These are phyloP conservation scores for Yueomyces sp. DNA, from an alignment of 805 yeast species.

Conservation along the genomic window DNA sequence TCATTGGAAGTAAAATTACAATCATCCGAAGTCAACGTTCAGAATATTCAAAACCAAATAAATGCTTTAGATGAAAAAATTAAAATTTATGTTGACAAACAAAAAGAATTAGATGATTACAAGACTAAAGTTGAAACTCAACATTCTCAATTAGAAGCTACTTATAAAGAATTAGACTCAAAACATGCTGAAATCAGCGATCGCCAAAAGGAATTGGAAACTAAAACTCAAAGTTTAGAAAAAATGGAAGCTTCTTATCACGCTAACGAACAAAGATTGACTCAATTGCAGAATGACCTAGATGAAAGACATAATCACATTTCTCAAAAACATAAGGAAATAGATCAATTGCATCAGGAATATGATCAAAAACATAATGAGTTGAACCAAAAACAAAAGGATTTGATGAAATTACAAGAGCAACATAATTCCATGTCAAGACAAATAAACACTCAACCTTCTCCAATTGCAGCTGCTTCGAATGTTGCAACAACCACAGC, in stretches of 20 bases:
- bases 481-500: neutral
- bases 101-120: conserved; percentile 26
- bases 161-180: conserved; percentile 23
- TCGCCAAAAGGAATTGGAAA: conserved; percentile 24
- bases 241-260: conserved; percentile 25
- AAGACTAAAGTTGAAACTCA: conserved; percentile 27
- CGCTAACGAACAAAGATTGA: conserved; percentile 26
- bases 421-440: too few species aligned
- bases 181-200: conserved; percentile 24
- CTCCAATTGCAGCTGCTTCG: neutral
- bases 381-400: conserved; percentile 22
- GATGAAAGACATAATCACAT: neutral
- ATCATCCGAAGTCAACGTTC: conserved; percentile 40
- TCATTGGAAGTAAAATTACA: conserved; percentile 61
- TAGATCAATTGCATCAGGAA: conserved; percentile 1
- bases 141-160: conserved; percentile 22
- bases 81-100: conserved; percentile 14
- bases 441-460: neutral
- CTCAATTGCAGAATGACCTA: neutral
- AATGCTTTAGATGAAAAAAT: conserved; percentile 21
- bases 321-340: too few species aligned
- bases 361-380: conserved; percentile 26
- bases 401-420: neutral
- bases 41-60: conserved; percentile 31
- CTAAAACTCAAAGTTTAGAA: conserved; percentile 23